phyloP scores from a whole-genome alignment of 73 alveolate species.

The Urostyla sp. region DNA sequence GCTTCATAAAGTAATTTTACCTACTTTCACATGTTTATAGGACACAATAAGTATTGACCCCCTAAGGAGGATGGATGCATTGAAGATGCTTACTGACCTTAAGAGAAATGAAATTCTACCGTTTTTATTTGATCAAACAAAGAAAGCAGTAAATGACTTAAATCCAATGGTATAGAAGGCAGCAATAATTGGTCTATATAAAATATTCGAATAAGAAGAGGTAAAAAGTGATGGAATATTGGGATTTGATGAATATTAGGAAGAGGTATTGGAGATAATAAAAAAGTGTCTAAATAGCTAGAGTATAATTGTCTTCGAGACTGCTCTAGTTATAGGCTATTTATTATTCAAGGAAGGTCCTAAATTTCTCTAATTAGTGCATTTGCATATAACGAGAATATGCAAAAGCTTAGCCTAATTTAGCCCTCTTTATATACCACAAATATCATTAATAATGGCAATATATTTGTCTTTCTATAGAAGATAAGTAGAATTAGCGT shows the following conservation, averaged over 20 bases:
- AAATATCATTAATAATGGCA: not conserved
- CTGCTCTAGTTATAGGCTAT: not conserved
- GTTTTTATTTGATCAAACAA: not conserved
- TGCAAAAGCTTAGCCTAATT: not conserved
- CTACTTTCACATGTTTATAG: not conserved
- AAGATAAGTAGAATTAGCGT: too few relatives aligned
- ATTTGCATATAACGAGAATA: not conserved
- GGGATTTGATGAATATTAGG: too few relatives aligned
- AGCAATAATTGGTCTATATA: not conserved
- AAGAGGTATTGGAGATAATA: too few relatives aligned
- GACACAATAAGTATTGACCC: constrained; percentile 30
- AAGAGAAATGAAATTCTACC: constrained; percentile 33
- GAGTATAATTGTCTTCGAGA: constrained; percentile 6
- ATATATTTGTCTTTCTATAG: not conserved
- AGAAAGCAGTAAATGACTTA: constrained; percentile 24
- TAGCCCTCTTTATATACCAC: not conserved
- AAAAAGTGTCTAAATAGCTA: too few relatives aligned
- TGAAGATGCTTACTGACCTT: constrained; percentile 4
- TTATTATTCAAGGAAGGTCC: not conserved
- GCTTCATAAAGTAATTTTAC: constrained; percentile 16
- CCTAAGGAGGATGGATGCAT: constrained; percentile 26
- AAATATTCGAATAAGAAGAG: not conserved
- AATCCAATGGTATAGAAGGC: constrained; percentile 12
- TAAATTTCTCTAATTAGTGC: not conserved
- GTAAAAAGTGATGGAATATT: too few relatives aligned